Conservation (phyloP, 2,329 filamentous ascomycete species). For the Colletotrichum musicola region DNA sequence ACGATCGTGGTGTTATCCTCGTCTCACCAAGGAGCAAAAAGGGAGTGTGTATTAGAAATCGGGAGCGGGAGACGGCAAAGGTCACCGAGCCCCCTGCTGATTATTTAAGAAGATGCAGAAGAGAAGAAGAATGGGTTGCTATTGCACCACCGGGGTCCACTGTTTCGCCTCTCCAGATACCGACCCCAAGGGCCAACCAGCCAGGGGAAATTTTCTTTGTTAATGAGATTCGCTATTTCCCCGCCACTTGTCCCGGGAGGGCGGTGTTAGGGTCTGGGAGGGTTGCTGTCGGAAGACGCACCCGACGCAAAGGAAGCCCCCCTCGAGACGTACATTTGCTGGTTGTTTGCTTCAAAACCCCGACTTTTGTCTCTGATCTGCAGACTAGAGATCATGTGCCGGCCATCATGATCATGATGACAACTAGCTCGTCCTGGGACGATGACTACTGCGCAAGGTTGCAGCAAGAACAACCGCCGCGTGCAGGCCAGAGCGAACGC, state of each 20-base stretch:
- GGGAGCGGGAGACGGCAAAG: not conserved
- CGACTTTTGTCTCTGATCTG: too few species aligned
- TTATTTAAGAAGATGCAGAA: constrained; percentile 10
- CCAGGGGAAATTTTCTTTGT: constrained; percentile 3
- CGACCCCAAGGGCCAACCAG: not conserved
- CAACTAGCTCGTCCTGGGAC: not conserved
- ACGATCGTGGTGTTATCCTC: constrained; percentile 1
- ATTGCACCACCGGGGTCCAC: constrained; percentile 33
- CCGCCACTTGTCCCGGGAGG: constrained; percentile 15
- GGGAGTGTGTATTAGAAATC: constrained; percentile 12
- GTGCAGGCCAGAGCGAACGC: not conserved
- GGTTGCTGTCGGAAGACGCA: constrained; percentile 9
- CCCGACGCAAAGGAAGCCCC: not conserved
- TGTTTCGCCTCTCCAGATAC: constrained; percentile 19
- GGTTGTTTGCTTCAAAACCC: not conserved
- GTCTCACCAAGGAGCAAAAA: not conserved
- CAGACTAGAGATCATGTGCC: too few species aligned
- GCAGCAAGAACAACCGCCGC: not conserved
- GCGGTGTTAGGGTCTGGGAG: not conserved
- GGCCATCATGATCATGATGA: not conserved
- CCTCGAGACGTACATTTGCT: not conserved
- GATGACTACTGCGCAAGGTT: not conserved
- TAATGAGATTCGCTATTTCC: not conserved
- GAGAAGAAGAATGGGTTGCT: constrained; percentile 1
- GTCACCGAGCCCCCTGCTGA: not conserved